phyloP scores from a whole-genome alignment of 345 rosid genomes.

The Bruguiera gymnorhiza region DNA sequence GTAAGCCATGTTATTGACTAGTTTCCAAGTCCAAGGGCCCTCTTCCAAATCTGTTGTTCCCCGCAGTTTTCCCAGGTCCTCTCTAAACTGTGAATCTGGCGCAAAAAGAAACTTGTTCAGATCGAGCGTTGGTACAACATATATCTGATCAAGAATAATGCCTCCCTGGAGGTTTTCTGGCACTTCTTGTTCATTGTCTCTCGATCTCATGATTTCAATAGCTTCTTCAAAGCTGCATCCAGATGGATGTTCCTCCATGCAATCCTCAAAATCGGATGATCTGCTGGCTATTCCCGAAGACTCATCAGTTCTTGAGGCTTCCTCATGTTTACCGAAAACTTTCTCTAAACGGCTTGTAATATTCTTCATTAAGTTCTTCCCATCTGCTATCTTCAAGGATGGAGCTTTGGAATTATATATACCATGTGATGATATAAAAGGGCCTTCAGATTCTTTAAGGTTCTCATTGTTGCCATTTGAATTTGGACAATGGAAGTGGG shows the following conservation, averaged over 20 bases:
- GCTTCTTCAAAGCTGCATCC: slow-evolving; percentile 64
- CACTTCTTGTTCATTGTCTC: slow-evolving; percentile 42
- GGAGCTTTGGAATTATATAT: slow-evolving; percentile 35
- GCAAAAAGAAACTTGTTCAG: slow-evolving; percentile 68
- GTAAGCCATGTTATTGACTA: slow-evolving; percentile 33
- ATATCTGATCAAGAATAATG: slow-evolving; percentile 58
- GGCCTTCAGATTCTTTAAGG: slow-evolving; percentile 31
- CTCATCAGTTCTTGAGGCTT: slow-evolving; percentile 36
- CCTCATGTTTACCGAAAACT: slow-evolving; percentile 58
- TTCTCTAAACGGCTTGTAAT: slow-evolving; percentile 49
- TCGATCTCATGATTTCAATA: slow-evolving; percentile 47
- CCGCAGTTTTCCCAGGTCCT: slow-evolving; percentile 64
- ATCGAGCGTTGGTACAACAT: slow-evolving; percentile 37
- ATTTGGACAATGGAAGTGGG: slow-evolving; percentile 26
- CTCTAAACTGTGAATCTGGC: slow-evolving; percentile 63
- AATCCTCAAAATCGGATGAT: slow-evolving; percentile 62
- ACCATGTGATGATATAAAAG: slow-evolving; percentile 27
- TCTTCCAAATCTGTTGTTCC: slow-evolving; percentile 61
- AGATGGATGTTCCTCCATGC: slow-evolving; percentile 39
- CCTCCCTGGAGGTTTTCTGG: slow-evolving; percentile 76
- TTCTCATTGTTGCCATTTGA: slow-evolving; percentile 30
- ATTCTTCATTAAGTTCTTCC: slow-evolving; percentile 59
- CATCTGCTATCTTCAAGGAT: slow-evolving; percentile 42
- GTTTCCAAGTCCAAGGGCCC: slow-evolving; percentile 65
- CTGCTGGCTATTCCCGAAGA: slow-evolving; percentile 40